phyloP scores from a whole-genome alignment of 805 yeast species.

The Saturnispora quitensis region DNA sequence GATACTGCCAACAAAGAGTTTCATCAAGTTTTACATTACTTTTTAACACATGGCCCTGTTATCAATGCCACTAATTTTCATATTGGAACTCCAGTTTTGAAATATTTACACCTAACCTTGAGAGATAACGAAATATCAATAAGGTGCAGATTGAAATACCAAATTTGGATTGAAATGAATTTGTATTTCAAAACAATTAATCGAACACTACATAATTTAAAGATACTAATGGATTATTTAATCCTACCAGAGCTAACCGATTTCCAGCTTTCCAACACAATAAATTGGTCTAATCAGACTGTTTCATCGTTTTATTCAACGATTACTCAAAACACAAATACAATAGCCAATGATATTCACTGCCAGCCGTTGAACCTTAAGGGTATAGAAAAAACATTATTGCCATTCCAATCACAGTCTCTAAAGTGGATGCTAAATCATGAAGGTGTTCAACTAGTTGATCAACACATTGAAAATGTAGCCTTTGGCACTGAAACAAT shows the following conservation, averaged over 20 bases:
- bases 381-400: slow-evolving; percentile 17
- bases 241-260: slow-evolving; percentile 14
- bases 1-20: background rate
- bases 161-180: slow-evolving; percentile 14
- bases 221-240: slow-evolving; percentile 11
- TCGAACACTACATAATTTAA: slow-evolving; percentile 17
- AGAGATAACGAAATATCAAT: background rate
- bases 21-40: slow-evolving; percentile 1
- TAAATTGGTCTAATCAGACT: slow-evolving; percentile 13
- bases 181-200: slow-evolving; percentile 11
- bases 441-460: slow-evolving; percentile 32
- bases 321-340: slow-evolving; percentile 37
- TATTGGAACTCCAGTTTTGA: slow-evolving; percentile 2
- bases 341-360: slow-evolving; percentile 7
- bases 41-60: slow-evolving; percentile 4
- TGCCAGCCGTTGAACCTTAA: slow-evolving; percentile 9
- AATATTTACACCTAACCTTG: background rate
- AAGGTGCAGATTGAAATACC: slow-evolving; percentile 7
- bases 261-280: slow-evolving; percentile 16
- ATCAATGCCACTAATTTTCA: slow-evolving; percentile 5
- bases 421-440: slow-evolving; percentile 46
- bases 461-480: slow-evolving; percentile 15
- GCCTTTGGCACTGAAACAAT: background rate
- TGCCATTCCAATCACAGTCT: slow-evolving; percentile 43
- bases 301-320: slow-evolving; percentile 38